A percentile compares a stretch with the other conserved stretches of the same genome.
These are phyloP conservation scores for Trametes versicolor DNA, from an alignment of 1,284 basidiomycete species.

Conservation along the genomic window DNA sequence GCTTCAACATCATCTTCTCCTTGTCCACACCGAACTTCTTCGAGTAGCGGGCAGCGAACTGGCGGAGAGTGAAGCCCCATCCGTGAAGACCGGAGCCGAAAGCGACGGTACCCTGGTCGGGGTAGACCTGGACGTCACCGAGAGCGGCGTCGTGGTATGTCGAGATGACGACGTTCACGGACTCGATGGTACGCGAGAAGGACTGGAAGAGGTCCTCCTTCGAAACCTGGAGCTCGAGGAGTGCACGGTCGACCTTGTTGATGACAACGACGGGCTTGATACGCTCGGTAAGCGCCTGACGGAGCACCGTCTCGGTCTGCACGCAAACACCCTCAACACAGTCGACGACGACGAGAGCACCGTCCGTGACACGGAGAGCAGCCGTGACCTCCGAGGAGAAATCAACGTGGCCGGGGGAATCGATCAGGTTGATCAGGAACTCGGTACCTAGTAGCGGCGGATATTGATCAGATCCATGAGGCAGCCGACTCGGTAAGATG, in stretches of 20 bases:
- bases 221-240: conserved; percentile 97
- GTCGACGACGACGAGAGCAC: conserved; percentile 98
- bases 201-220: conserved; percentile 99
- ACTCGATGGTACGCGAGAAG: conserved; percentile 98
- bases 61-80: conserved; percentile 99
- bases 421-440: conserved; percentile 99
- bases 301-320: conserved; percentile 99
- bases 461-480: conserved; percentile 38
- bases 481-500: conserved; percentile 31
- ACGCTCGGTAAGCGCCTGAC: conserved; percentile 97
- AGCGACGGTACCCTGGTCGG: conserved; percentile 98
- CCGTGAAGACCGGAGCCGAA: conserved; percentile 99
- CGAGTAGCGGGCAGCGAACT: conserved; percentile 95
- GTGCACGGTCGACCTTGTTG: conserved; percentile 99
- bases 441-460: conserved; percentile 73
- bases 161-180: conserved; percentile 98
- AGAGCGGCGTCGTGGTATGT: conserved; percentile 96
- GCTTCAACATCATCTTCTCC: conserved; percentile 97
- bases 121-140: conserved; percentile 99
- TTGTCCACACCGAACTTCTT: conserved; percentile 99
- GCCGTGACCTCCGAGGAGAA: conserved; percentile 99
- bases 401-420: conserved; percentile 99
- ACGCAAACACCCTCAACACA: conserved; percentile 99
- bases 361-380: conserved; percentile 99
- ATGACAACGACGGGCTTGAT: conserved; percentile 99